Evolutionary conservation across 108 stramenopile genomes (phyloP).

Genomic region (Cyclotella distinguenda): DNA sequence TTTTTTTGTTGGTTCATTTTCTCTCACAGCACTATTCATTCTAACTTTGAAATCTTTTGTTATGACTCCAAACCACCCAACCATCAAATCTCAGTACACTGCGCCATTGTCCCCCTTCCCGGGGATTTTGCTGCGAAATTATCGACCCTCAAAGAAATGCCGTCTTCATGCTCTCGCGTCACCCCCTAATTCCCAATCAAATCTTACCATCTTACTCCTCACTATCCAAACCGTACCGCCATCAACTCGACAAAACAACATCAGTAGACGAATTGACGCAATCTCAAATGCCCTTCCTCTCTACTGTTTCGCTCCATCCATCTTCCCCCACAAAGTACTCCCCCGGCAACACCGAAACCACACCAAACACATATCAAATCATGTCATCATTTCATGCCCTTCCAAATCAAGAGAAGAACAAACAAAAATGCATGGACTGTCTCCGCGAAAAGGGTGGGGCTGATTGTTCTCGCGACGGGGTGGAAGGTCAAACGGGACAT

Average conservation of each 20-base stretch:
- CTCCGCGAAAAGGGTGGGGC: slow-evolving; percentile 66
- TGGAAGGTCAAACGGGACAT: slow-evolving; percentile 5
- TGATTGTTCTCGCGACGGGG: slow-evolving; percentile 27
- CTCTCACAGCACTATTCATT: background rate
- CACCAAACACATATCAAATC: slow-evolving; percentile 46
- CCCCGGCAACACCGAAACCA: slow-evolving; percentile 26
- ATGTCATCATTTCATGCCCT: slow-evolving; percentile 28
- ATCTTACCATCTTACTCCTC: slow-evolving; percentile 44
- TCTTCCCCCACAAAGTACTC: slow-evolving; percentile 13
- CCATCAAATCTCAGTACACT: slow-evolving; percentile 8
- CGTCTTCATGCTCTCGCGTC: slow-evolving; percentile 53
- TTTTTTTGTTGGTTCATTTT: no score
- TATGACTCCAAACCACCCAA: background rate
- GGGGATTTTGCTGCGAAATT: slow-evolving; percentile 76
- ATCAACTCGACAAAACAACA: slow-evolving; percentile 11
- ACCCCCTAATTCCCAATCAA: slow-evolving; percentile 69
- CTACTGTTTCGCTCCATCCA: slow-evolving; percentile 47
- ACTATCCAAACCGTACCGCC: slow-evolving; percentile 54
- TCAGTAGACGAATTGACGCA: slow-evolving; percentile 20
- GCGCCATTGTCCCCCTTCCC: slow-evolving; percentile 31
- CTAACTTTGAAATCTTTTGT: no score
- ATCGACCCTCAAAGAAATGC: slow-evolving; percentile 42
- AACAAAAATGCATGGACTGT: slow-evolving; percentile 62
- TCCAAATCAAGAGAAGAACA: slow-evolving; percentile 42
- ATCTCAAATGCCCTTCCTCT: slow-evolving; percentile 64